Evolutionary conservation across 2,329 filamentous ascomycete genomes (phyloP), one percentile per base, ranked within the genome.

Genomic region (Apiospora pterosperma): DNA sequence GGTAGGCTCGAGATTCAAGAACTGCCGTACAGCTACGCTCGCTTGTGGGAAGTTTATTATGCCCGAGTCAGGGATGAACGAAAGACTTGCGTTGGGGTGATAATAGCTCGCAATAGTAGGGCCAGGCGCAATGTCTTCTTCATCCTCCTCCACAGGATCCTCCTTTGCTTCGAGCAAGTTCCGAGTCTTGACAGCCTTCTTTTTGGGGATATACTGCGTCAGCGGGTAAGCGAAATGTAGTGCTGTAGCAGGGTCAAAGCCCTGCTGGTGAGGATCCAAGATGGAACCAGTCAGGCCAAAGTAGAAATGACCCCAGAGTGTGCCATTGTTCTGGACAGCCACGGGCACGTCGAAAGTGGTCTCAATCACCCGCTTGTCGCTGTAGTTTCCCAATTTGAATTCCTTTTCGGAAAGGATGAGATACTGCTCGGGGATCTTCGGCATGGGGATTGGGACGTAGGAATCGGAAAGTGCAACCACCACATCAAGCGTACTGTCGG

Each of bases 291-390:
- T 81, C 69, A 97, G 86, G 12, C 88, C 92, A 66, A 98, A 82
- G 72, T 93, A 97, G 78, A 98, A 96, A 77, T 99, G 96, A 2
- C 92, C 95, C 89, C 92, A 97, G 11, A 99, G 85, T 1, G 95
- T 97, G 38, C 92, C 93, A 76, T 98, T 98, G 70, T 93, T 85
- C 82, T 97, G 94, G 0, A 97, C 93, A 48, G 87, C 84, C 67
- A 84, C 82, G 3, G 96, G 95, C 4, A 98, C 88, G 3, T 84
- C 79, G 74, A 99, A 93, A 41, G 84, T 89, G 7, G 91, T 92
- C 70, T 95, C 89, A 65, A 94, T 85, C 63, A 90, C 84, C 64
- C 96, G 88, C 73, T 85, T 90, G 72, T 98, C 93, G 65, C 88
- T 90, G 74, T 84, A 93, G 77, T 96, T 90, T 66, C 91, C 91